Conservation (phyloP, 768 basidiomycete genomes). For the Boletus tomentosulus region DNA sequence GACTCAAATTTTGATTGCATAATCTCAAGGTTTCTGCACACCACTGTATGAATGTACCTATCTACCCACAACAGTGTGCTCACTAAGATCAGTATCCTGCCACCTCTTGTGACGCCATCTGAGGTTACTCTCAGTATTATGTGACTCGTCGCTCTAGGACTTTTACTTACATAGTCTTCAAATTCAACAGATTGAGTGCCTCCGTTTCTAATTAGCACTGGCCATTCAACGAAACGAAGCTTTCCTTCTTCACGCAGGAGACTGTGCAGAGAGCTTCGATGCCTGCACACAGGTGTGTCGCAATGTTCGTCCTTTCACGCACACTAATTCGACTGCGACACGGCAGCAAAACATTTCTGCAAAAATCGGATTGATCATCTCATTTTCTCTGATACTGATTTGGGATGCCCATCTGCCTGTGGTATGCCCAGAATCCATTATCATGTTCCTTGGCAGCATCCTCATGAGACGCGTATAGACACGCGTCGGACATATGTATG, state of each 20-base stretch:
- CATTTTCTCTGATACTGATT: constrained; percentile 91
- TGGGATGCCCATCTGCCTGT: constrained; percentile 92
- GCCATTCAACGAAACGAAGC: constrained; percentile 84
- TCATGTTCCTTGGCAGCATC: not conserved
- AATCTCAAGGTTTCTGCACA: too few relatives aligned
- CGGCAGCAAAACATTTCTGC: constrained; percentile 78
- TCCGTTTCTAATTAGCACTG: constrained; percentile 76
- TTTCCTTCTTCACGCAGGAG: constrained; percentile 94
- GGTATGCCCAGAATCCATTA: constrained; percentile 41
- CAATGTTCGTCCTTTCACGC: constrained; percentile 6
- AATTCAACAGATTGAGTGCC: constrained; percentile 63
- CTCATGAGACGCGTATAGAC: constrained; percentile 39
- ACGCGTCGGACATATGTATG: constrained; percentile 83
- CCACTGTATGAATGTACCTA: too few relatives aligned
- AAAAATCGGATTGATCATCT: constrained; percentile 87
- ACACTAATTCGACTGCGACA: constrained; percentile 1
- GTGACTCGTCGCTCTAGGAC: constrained; percentile 22
- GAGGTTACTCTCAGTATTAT: constrained; percentile 58
- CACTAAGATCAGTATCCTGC: constrained; percentile 70
- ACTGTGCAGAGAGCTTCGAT: constrained; percentile 95
- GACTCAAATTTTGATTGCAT: too few relatives aligned
- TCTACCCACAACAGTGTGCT: constrained; percentile 53
- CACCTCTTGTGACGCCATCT: constrained; percentile 87
- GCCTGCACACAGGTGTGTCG: constrained; percentile 78
- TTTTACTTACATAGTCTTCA: constrained; percentile 15